These are phyloP conservation scores for Septoria petroselini DNA, from an alignment of 2,329 filamentous ascomycete genomes.

Conservation along the genomic window DNA sequence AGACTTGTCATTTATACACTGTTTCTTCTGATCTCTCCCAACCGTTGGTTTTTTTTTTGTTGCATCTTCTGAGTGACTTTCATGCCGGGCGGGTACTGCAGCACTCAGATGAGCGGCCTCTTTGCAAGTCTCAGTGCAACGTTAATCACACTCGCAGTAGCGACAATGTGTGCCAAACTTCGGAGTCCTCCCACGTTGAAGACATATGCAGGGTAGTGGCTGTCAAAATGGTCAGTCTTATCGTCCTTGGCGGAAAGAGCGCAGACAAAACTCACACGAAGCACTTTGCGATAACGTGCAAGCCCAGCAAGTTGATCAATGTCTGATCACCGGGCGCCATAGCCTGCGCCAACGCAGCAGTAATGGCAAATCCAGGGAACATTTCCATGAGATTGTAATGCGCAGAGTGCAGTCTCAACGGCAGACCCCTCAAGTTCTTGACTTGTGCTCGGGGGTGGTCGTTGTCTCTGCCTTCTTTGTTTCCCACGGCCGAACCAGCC, in stretches of 20 bases:
- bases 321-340: conserved; percentile 32
- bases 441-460: conserved; percentile 28
- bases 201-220: conserved; percentile 31
- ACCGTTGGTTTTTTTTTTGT: no score
- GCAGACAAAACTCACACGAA: conserved; percentile 27
- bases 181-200: conserved; percentile 27
- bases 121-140: conserved; percentile 31
- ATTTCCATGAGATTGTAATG: conserved; percentile 32
- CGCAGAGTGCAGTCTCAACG: conserved; percentile 30
- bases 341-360: conserved; percentile 32
- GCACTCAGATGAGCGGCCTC: conserved; percentile 24
- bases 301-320: conserved; percentile 33
- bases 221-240: conserved; percentile 9
- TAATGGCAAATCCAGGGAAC: conserved; percentile 33
- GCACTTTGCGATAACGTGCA: conserved; percentile 34
- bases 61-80: no score
- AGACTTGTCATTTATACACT: no score
- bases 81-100: no score
- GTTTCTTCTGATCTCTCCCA: no score
- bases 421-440: conserved; percentile 28
- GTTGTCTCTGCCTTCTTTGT: conserved; percentile 31
- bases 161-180: conserved; percentile 30
- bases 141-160: conserved; percentile 32
- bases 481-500: conserved; percentile 28
- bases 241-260: background rate